Evolutionary conservation across 352 stramenopile species (phyloP).

Genomic region (Phytophthora sojae): DNA sequence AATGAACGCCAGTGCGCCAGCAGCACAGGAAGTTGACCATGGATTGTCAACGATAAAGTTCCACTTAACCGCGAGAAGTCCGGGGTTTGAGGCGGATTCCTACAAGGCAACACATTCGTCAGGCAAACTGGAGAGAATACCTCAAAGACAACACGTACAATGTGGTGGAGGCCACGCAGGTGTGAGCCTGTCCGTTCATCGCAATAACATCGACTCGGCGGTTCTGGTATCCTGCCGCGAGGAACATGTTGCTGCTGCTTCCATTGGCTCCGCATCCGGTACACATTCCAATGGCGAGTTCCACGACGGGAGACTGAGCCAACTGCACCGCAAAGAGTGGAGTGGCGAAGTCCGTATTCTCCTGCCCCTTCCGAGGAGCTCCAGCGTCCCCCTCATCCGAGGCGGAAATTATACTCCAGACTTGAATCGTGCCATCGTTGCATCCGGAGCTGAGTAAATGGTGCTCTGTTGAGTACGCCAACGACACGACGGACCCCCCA

Average conservation of each 20-base stretch:
- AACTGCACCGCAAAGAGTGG: constrained; percentile 46
- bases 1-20: constrained; percentile 52
- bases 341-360: constrained; percentile 33
- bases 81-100: constrained; percentile 45
- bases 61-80: constrained; percentile 67
- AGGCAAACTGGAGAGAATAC: not conserved
- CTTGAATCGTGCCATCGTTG: constrained; percentile 70
- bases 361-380: constrained; percentile 22
- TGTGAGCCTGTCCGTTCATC: constrained; percentile 38
- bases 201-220: constrained; percentile 64
- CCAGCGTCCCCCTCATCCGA: constrained; percentile 53
- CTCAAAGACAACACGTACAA: constrained; percentile 22
- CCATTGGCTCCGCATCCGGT: constrained; percentile 26
- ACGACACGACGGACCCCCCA: constrained; percentile 53
- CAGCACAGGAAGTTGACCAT: constrained; percentile 53
- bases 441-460: constrained; percentile 68
- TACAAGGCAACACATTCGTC: constrained; percentile 18
- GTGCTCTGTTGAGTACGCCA: constrained; percentile 63
- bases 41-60: constrained; percentile 50
- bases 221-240: constrained; percentile 65
- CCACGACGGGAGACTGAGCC: constrained; percentile 51
- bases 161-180: constrained; percentile 36
- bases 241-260: constrained; percentile 38
- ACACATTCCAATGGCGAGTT: constrained; percentile 46
- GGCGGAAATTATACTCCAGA: constrained; percentile 54